Conservation (phyloP, 768 basidiomycete species). For the Suillus ampliporus region DNA sequence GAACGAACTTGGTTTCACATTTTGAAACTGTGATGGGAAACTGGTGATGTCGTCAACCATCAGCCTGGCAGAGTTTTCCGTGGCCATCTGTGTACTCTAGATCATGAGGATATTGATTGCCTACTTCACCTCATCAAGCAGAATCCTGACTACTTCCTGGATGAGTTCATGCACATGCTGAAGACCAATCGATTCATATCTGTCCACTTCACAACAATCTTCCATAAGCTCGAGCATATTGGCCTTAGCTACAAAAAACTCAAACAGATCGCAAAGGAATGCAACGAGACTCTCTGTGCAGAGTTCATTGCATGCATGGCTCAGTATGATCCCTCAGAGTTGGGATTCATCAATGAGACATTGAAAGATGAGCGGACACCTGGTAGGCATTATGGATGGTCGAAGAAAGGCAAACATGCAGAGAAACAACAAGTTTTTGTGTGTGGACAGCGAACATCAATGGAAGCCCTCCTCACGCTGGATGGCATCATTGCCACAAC, state of each 20-base stretch:
- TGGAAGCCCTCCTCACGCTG: too few species aligned
- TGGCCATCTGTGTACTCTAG: too few species aligned
- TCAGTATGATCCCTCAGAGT: constrained; percentile 36
- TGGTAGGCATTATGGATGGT: constrained; percentile 26
- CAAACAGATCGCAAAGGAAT: constrained; percentile 37
- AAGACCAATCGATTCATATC: constrained; percentile 32
- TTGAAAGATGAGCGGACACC: constrained; percentile 38
- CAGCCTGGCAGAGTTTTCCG: not conserved
- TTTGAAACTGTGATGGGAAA: constrained; percentile 13
- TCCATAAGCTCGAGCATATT: constrained; percentile 31
- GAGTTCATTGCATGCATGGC: constrained; percentile 35
- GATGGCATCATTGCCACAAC: too few species aligned
- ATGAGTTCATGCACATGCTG: too few species aligned
- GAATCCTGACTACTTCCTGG: too few species aligned
- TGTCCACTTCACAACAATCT: constrained; percentile 40
- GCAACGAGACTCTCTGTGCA: constrained; percentile 28
- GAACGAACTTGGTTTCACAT: constrained; percentile 28
- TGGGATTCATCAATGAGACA: constrained; percentile 39
- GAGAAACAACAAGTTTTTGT: constrained; percentile 29
- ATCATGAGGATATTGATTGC: too few species aligned
- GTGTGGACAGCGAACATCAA: too few species aligned
- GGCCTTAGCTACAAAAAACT: constrained; percentile 38
- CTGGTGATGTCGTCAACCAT: constrained; percentile 21
- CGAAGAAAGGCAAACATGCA: constrained; percentile 30
- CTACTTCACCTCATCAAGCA: too few species aligned